Evolutionary conservation across 2,329 filamentous ascomycete genomes (phyloP), one percentile per base, ranked within the genome.

Genomic region (Aspergillus ustus): DNA sequence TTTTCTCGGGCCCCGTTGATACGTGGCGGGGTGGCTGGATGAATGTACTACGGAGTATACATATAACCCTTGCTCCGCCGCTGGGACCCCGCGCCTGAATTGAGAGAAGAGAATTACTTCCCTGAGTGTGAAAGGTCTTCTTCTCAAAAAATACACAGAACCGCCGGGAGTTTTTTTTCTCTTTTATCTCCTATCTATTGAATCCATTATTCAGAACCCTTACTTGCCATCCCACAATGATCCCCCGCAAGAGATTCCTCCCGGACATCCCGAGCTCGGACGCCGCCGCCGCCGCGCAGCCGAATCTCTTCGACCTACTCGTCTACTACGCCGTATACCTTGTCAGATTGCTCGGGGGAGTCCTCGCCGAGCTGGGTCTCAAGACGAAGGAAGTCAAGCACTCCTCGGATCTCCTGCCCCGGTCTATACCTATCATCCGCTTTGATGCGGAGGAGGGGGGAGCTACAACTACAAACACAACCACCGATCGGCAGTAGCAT

Each of bases 251-350:
- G 11, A 15, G 34, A 40, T 15, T 40, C 8, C 34, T 40, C 15
- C 34, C 34, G 34, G 34, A 40, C 15, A 40, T 40, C 34, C 34
- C 34, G 34, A 40, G 34, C 34, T 40, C 34, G 34, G 34, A 15
- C 4, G 34, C 15, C 9, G 34, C 34, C 11, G 34, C 5, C 4
- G 34, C 15, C 9, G 34, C 13, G 34, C 34, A 40, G 11, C 34
- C 34, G 34, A 40, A 2, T 40, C 11, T 40, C 34, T 48, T 48
- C 25, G 45, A 13, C 45, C n/a, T 13, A 1, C 48, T 61, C 22
- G 52, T 52, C 9, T 52, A 57, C 7, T 57, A 57, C 49, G 45
- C 48, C 48, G 52, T 40, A 5, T 13, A 40, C 34, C 8, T 40
- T 15, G 34, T 40, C 15, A 9, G 34, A 40, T 13, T 40, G 1